These are phyloP conservation scores for Zizania latifolia DNA, from an alignment of 176 grass and related monocot genomes.

Conservation along the genomic window DNA sequence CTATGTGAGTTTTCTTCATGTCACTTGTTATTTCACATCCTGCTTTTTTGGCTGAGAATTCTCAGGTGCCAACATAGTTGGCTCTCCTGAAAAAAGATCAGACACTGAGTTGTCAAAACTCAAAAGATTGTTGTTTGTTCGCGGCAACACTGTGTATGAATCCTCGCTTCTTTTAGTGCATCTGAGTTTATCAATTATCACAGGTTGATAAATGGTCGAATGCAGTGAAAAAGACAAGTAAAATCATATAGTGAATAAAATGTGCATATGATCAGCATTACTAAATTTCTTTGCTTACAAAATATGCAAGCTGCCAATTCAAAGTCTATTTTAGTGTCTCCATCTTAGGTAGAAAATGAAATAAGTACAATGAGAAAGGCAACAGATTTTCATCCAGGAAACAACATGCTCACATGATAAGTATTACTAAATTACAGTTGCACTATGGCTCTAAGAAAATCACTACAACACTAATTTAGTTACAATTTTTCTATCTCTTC, in stretches of 20 bases:
- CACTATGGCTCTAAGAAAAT: slow-evolving; percentile 13
- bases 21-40: background rate
- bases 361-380: background rate
- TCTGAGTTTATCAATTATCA: background rate
- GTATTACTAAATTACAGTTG: background rate
- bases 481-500: background rate
- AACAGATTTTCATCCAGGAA: background rate
- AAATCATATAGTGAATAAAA: background rate
- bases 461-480: background rate
- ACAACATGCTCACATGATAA: background rate
- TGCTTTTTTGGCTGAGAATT: background rate
- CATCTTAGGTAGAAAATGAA: background rate
- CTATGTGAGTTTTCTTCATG: slow-evolving; percentile 53
- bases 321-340: background rate
- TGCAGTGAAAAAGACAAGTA: background rate
- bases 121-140: background rate
- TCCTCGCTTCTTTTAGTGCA: background rate
- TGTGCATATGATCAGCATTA: background rate
- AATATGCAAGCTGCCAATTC: background rate
- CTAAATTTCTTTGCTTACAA: background rate
- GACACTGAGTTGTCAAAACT: background rate
- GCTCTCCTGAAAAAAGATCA: background rate
- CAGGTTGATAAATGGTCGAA: background rate
- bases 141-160: background rate
- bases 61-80: background rate